phyloP scores from a whole-genome alignment of 2,329 filamentous ascomycete species.

The Cladobotryum mycophilum region DNA sequence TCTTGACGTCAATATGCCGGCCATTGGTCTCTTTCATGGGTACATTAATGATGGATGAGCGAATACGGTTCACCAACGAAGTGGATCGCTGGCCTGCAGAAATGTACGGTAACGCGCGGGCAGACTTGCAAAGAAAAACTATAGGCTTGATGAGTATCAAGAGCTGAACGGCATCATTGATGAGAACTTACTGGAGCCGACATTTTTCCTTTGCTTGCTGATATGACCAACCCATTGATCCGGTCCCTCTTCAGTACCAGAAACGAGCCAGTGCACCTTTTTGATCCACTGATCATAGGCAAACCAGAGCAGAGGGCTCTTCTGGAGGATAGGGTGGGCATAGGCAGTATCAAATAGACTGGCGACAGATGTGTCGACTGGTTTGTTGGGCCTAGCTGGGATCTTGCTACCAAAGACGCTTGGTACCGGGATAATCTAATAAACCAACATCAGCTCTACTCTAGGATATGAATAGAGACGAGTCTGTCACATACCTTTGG shows the following conservation, averaged over 20 bases:
- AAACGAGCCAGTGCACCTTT: slow-evolving; percentile 35
- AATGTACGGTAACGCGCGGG: slow-evolving; percentile 38
- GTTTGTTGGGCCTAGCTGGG: slow-evolving; percentile 31
- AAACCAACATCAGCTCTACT: background rate
- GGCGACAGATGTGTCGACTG: slow-evolving; percentile 40
- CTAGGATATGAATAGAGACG: no score
- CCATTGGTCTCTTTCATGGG: slow-evolving; percentile 32
- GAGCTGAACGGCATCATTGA: slow-evolving; percentile 1
- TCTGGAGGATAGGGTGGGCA: slow-evolving; percentile 39
- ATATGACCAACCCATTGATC: slow-evolving; percentile 45
- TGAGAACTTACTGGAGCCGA: slow-evolving; percentile 25
- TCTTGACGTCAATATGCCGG: slow-evolving; percentile 36
- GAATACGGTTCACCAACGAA: slow-evolving; percentile 28
- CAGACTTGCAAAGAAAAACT: slow-evolving; percentile 41
- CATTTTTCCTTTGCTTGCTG: slow-evolving; percentile 29
- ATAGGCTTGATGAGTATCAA: background rate
- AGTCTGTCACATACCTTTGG: slow-evolving; percentile 30
- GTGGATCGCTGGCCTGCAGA: slow-evolving; percentile 28
- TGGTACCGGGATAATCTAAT: slow-evolving; percentile 23
- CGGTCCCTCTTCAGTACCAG: slow-evolving; percentile 38
- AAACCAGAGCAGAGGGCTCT: slow-evolving; percentile 36
- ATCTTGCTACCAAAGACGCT: background rate
- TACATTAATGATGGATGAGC: slow-evolving; percentile 33
- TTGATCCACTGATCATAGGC: slow-evolving; percentile 42
- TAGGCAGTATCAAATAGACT: slow-evolving; percentile 48